A percentile compares a stretch with the other conserved stretches of the same genome.
Evolutionary conservation across 2,329 filamentous ascomycete genomes (phyloP).

Genomic region (Trichoderma koningiopsis): DNA sequence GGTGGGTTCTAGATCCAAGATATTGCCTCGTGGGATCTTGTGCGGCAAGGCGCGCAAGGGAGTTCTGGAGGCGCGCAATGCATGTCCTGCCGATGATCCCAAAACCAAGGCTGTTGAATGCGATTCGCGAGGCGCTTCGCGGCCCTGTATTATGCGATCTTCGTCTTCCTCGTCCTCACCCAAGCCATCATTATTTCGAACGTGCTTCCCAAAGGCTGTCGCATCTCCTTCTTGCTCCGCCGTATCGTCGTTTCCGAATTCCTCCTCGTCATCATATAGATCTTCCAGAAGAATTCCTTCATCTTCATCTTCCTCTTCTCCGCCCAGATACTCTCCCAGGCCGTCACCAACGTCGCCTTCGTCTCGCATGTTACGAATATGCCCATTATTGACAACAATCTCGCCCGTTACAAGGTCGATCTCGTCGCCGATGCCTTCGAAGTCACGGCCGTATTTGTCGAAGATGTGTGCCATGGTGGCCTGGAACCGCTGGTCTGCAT

Average conservation of each 20-base stretch:
- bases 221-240: not conserved
- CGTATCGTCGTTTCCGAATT: conserved; percentile 19
- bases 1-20: conserved; percentile 24
- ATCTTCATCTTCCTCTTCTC: conserved; percentile 44
- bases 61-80: not conserved
- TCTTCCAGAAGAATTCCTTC: conserved; percentile 42
- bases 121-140: conserved; percentile 7
- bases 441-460: conserved; percentile 82
- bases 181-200: conserved; percentile 3
- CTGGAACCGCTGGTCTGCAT: conserved; percentile 73
- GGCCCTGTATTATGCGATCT: conserved; percentile 27
- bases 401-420: conserved; percentile 81
- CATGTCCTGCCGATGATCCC: conserved; percentile 4
- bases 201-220: not conserved
- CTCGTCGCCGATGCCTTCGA: conserved; percentile 81
- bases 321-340: conserved; percentile 36
- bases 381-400: conserved; percentile 89
- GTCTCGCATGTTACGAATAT: conserved; percentile 65
- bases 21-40: conserved; percentile 20
- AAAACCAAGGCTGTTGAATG: conserved; percentile 24
- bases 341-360: conserved; percentile 52
- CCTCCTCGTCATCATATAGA: conserved; percentile 32
- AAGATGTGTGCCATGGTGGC: conserved; percentile 88
- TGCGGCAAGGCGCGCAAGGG: conserved; percentile 17
- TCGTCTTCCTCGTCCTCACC: conserved; percentile 26